These are phyloP conservation scores for Cladosporium halotolerans DNA, from an alignment of 2,329 filamentous ascomycete species.

Conservation along the genomic window DNA sequence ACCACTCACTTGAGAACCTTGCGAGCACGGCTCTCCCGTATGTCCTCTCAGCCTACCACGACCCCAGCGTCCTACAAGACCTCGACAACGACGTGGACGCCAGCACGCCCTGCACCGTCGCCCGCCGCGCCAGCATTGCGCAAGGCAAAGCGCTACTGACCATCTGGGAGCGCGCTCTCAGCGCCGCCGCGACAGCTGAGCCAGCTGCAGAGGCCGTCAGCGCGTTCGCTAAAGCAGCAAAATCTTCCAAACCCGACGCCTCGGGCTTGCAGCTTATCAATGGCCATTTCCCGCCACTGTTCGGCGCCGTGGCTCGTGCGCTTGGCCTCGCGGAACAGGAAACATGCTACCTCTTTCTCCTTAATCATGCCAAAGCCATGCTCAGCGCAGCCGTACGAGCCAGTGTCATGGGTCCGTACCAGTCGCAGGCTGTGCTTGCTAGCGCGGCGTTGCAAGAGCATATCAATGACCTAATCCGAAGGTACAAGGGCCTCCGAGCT, in stretches of 20 bases:
- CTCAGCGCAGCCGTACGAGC: slow-evolving; percentile 71
- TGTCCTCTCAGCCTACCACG: slow-evolving; percentile 59
- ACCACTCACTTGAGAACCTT: slow-evolving; percentile 63
- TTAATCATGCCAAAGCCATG: slow-evolving; percentile 70
- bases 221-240: slow-evolving; percentile 19
- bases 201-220: slow-evolving; percentile 14
- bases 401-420: slow-evolving; percentile 73
- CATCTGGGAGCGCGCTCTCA: slow-evolving; percentile 58
- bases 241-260: slow-evolving; percentile 12
- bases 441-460: slow-evolving; percentile 51
- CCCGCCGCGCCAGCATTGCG: slow-evolving; percentile 64
- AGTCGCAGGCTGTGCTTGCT: slow-evolving; percentile 68
- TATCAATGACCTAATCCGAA: slow-evolving; percentile 53
- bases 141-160: slow-evolving; percentile 69
- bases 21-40: slow-evolving; percentile 70
- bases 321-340: slow-evolving; percentile 56
- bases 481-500: slow-evolving; percentile 32
- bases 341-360: slow-evolving; percentile 67
- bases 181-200: slow-evolving; percentile 1
- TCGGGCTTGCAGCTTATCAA: slow-evolving; percentile 22
- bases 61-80: slow-evolving; percentile 38
- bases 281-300: slow-evolving; percentile 65
- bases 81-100: slow-evolving; percentile 75
- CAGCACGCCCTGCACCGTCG: slow-evolving; percentile 70
- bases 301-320: slow-evolving; percentile 59